Conservation (phyloP, 208 protist genomes). For the Balamuthia mandrillaris region DNA sequence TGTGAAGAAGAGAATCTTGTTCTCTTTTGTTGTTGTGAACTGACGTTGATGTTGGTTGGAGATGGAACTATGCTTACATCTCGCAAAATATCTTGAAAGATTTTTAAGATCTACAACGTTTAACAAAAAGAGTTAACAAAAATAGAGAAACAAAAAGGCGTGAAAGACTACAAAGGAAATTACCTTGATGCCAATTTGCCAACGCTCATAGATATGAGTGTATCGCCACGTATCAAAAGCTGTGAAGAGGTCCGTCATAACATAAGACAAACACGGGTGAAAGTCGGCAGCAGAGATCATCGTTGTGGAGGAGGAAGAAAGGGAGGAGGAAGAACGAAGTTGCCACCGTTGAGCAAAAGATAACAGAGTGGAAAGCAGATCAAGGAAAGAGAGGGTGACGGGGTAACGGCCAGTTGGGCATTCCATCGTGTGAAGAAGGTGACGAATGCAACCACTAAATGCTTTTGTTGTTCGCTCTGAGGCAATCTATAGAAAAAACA, state of each 20-base stretch:
- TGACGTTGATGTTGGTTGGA: too few relatives aligned
- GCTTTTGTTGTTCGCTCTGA: too few relatives aligned
- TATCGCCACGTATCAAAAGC: background rate
- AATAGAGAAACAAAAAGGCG: background rate
- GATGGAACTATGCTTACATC: too few relatives aligned
- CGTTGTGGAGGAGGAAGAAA: too few relatives aligned
- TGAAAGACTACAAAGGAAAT: background rate
- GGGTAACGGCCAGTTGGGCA: background rate
- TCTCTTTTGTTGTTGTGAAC: background rate
- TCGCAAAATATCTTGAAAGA: too few relatives aligned
- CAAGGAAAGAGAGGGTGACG: conserved; percentile 1
- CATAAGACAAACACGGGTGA: background rate
- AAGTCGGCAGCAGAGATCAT: background rate
- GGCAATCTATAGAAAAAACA: too few relatives aligned
- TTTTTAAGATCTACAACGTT: background rate
- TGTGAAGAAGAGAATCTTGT: background rate
- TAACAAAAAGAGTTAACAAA: too few relatives aligned
- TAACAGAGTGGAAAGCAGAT: background rate
- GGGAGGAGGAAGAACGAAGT: too few relatives aligned
- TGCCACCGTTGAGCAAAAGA: background rate
- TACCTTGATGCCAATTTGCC: conserved; percentile 12
- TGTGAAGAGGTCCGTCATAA: background rate
- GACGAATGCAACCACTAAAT: too few relatives aligned
- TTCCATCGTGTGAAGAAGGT: background rate
- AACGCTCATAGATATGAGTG: background rate